Evolutionary conservation across 768 basidiomycete genomes (phyloP).

Genomic region (Macrocybe gigantea): DNA sequence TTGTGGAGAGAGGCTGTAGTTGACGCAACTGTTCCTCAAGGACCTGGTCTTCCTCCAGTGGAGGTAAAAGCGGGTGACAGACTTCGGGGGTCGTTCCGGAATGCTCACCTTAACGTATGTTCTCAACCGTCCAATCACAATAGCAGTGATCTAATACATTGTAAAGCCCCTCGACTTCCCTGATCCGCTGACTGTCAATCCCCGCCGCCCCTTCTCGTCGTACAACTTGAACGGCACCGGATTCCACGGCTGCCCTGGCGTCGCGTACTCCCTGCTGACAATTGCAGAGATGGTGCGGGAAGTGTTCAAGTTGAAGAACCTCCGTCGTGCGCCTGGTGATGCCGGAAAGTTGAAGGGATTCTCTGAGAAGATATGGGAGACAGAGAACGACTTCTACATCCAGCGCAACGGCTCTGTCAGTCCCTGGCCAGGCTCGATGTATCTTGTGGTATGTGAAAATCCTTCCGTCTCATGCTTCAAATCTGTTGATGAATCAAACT

Average conservation of each 20-base stretch:
- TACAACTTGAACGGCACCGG: slow-evolving; percentile 29
- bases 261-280: slow-evolving; percentile 26
- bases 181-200: slow-evolving; percentile 32
- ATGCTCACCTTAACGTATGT: slow-evolving; percentile 36
- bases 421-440: slow-evolving; percentile 32
- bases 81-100: slow-evolving; percentile 33
- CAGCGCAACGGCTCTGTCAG: slow-evolving; percentile 26
- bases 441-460: slow-evolving; percentile 21
- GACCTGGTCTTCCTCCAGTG: slow-evolving; percentile 24
- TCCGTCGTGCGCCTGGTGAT: slow-evolving; percentile 39
- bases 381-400: slow-evolving; percentile 28
- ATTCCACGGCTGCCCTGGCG: slow-evolving; percentile 36
- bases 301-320: slow-evolving; percentile 39
- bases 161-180: slow-evolving; percentile 35
- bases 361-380: slow-evolving; percentile 21
- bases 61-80: slow-evolving; percentile 34
- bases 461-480: no score
- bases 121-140: not conserved
- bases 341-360: slow-evolving; percentile 33
- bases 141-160: not conserved
- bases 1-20: slow-evolving; percentile 31
- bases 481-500: no score
- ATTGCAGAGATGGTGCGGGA: slow-evolving; percentile 38
- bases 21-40: slow-evolving; percentile 29
- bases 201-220: slow-evolving; percentile 23